Percentiles rank a stretch among this genome's conserved stretches.
Evolutionary conservation across 306 rosid species (phyloP).

Genomic region (Trifolium fragiferum): DNA sequence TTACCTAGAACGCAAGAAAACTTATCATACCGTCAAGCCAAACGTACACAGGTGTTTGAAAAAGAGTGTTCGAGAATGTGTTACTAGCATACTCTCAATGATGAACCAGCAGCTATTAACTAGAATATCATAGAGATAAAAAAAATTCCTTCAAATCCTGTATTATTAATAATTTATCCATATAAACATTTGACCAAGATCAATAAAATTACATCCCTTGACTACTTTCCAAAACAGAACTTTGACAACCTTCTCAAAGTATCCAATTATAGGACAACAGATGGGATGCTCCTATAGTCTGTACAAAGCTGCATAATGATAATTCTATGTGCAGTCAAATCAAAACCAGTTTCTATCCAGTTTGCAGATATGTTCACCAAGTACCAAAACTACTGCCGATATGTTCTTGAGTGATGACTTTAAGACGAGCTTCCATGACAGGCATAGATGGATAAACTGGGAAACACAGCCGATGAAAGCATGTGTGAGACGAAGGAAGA

Average conservation of each 20-base stretch:
- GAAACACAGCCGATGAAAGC: conserved; percentile 83
- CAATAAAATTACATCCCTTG: conserved; percentile 54
- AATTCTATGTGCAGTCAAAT: conserved; percentile 70
- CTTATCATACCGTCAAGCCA: background rate
- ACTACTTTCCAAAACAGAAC: conserved; percentile 45
- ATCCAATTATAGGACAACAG: conserved; percentile 42
- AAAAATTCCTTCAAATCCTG: conserved; percentile 45
- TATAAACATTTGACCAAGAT: conserved; percentile 57
- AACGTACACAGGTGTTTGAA: background rate
- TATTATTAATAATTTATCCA: conserved; percentile 55
- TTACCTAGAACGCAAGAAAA: background rate
- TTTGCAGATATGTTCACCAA: conserved; percentile 51
- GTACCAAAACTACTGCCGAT: conserved; percentile 79
- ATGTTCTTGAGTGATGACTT: conserved; percentile 84
- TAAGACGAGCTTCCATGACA: conserved; percentile 67
- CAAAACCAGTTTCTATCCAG: conserved; percentile 50
- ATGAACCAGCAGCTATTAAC: conserved; percentile 33
- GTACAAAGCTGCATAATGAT: conserved; percentile 61
- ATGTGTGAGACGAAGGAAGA: conserved; percentile 90
- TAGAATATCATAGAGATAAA: conserved; percentile 34
- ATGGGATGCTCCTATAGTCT: conserved; percentile 57
- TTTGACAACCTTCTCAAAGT: conserved; percentile 43
- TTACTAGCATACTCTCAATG: conserved; percentile 25
- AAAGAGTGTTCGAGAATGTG: background rate
- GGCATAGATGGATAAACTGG: conserved; percentile 73